phyloP scores from a whole-genome alignment of 345 rosid species.

The Atalantia buxifolia region DNA sequence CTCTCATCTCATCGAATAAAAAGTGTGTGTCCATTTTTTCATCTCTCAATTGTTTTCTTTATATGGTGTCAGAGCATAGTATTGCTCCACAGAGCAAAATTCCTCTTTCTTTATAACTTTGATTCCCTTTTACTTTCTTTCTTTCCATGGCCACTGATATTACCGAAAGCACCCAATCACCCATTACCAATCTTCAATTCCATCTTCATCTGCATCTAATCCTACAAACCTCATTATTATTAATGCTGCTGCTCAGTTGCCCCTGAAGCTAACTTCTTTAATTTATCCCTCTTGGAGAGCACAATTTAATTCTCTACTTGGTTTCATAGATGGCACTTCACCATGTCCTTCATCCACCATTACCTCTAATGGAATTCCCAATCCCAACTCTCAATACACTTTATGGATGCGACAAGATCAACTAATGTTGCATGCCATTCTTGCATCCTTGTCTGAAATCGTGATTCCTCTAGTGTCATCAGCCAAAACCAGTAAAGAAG shows the following conservation, averaged over 20 bases:
- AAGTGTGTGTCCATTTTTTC: no score
- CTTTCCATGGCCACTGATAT: no score
- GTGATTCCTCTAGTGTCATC: background rate
- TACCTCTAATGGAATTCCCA: accelerated
- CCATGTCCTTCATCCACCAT: background rate
- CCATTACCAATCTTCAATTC: no score
- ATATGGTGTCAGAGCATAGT: no score
- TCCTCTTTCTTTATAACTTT: no score
- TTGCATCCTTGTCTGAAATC: background rate
- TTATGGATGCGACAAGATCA: background rate
- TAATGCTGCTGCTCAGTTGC: background rate
- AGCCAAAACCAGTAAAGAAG: background rate
- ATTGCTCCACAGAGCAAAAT: no score
- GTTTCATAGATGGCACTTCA: background rate
- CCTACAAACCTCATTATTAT: no score
- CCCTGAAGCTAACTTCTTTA: background rate
- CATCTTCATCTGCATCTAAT: no score
- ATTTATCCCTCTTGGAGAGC: background rate
- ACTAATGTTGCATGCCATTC: background rate
- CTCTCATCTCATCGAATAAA: no score
- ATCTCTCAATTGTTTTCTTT: no score
- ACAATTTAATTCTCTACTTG: background rate
- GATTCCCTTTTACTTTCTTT: no score
- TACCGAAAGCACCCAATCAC: no score
- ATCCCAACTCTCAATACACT: background rate